Base-by-base conservation (phyloP, 139 green algal species). In the Asterochloris sp. region DNA sequence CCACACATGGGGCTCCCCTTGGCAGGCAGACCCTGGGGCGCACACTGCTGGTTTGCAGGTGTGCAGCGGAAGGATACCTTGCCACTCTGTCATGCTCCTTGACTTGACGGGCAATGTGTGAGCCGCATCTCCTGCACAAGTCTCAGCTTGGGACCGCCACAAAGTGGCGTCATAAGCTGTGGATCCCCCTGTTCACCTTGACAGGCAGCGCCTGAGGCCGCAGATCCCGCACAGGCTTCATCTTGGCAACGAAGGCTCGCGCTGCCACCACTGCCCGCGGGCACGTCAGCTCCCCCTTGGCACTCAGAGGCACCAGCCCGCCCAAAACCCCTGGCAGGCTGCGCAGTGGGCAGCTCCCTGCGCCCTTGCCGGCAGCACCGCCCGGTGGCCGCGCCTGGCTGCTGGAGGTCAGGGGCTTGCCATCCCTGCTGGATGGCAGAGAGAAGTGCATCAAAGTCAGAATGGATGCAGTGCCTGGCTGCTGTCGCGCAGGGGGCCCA, bases 201-300 rank as follows among this genome's bases (percentile, higher is more conserved):
- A 87, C 78, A 60, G 75, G 80, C 47, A 89, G 68, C 14, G 77
- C 77, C n/a, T 81, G 77, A n/a, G 95, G 95, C 0, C 95, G 88
- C 78, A 98, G 87, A 11, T 85, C 73, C 2, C 87, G 78, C 23
- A 98, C 90, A 4, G 93, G 84, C 67, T 91, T 81, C 0, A 91
- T 88, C 14, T 83, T 80, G 0, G 94, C 90, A 0, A 98, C 83
- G 11, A 87, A 88, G 8, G 93, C 95, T 0, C 95, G 87, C 77
- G 92, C 89, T 16, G 87, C 86, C 13, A 97, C 78, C 17, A 98
- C 96, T 2, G 87, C 77, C 13, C 91, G 62, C 0, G 95, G 95
- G 89, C 95, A 98, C 10, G 76, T 6, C 14, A 95, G 61, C 68
- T 95, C 81, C 11, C 86, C 89, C 10, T 63, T 69, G 11, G 81